These are phyloP conservation scores for Laguncularia racemosa DNA, from an alignment of 345 rosid genomes.

Conservation along the genomic window DNA sequence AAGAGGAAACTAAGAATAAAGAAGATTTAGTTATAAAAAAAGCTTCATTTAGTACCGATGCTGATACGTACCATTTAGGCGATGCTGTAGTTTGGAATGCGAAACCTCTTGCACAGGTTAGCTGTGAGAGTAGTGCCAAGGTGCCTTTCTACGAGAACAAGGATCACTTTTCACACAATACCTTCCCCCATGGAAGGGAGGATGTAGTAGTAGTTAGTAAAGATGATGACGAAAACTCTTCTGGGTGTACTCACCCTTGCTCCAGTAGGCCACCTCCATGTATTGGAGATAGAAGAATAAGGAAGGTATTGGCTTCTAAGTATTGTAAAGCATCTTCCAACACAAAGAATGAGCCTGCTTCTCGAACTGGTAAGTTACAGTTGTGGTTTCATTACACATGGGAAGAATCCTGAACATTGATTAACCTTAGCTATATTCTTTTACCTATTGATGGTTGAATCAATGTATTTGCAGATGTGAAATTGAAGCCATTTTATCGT, in stretches of 20 bases:
- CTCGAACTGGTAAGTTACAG: slow-evolving; percentile 38
- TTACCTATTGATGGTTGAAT: neutral
- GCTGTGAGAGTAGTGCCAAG: slow-evolving; percentile 42
- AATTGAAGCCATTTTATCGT: slow-evolving; percentile 38
- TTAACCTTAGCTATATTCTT: neutral
- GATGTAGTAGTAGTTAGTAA: slow-evolving; percentile 60
- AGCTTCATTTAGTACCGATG: slow-evolving; percentile 15
- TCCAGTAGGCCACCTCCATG: slow-evolving; percentile 55
- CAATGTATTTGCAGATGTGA: slow-evolving; percentile 43
- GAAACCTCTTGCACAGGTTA: slow-evolving; percentile 44
- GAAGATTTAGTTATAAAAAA: slow-evolving; percentile 22
- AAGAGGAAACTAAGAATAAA: slow-evolving; percentile 24
- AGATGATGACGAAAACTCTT: slow-evolving; percentile 88
- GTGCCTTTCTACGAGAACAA: slow-evolving; percentile 20
- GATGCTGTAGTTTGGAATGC: slow-evolving; percentile 44
- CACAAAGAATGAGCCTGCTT: slow-evolving; percentile 30
- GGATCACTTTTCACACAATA: slow-evolving; percentile 23
- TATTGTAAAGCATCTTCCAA: slow-evolving; percentile 57
- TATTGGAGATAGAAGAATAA: slow-evolving; percentile 79
- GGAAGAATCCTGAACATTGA: too few relatives aligned
- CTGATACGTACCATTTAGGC: slow-evolving; percentile 27
- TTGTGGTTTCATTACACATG: neutral
- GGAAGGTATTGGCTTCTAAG: slow-evolving; percentile 80
- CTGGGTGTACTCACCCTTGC: slow-evolving; percentile 59
- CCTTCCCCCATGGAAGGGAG: slow-evolving; percentile 35